Evolutionary conservation across 2,329 filamentous ascomycete genomes (phyloP).

Genomic region (Stagonosporopsis cucurbitacearum): DNA sequence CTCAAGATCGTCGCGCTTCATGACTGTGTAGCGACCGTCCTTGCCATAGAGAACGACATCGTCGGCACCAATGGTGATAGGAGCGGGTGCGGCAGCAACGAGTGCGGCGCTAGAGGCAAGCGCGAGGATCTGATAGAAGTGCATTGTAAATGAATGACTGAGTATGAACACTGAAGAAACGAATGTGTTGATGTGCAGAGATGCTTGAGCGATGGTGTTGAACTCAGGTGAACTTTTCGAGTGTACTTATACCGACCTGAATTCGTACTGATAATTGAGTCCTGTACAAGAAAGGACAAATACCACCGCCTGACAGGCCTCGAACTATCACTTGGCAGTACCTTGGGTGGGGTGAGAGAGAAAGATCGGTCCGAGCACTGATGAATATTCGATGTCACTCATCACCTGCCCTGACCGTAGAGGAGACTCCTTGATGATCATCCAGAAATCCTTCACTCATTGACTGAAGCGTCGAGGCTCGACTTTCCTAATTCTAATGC

Average conservation of each 20-base stretch:
- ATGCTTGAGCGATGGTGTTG: not conserved
- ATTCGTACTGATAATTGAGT: not conserved
- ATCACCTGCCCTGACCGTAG: not conserved
- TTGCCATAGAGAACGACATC: conserved; percentile 38
- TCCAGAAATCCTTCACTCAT: not conserved
- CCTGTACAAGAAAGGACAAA: not conserved
- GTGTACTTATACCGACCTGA: conserved; percentile 12
- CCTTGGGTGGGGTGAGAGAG: conserved; percentile 11
- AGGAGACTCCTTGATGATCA: not conserved
- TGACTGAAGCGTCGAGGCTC: not conserved
- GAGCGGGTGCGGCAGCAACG: conserved; percentile 22
- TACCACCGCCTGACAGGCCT: not conserved
- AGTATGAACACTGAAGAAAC: not conserved
- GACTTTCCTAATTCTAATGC: not conserved
- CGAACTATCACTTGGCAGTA: conserved; percentile 10
- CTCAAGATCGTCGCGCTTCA: conserved; percentile 33
- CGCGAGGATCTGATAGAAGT: conserved; percentile 23
- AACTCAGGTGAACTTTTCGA: not conserved
- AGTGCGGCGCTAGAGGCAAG: conserved; percentile 23
- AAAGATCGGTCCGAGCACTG: conserved; percentile 11
- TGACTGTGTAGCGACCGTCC: conserved; percentile 28
- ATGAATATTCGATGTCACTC: not conserved
- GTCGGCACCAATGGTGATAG: conserved; percentile 26
- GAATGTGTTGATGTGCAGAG: conserved; percentile 3
- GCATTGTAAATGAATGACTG: conserved; percentile 26